phyloP scores from a whole-genome alignment of 1,284 basidiomycete species.

The Tremellales sp. region DNA sequence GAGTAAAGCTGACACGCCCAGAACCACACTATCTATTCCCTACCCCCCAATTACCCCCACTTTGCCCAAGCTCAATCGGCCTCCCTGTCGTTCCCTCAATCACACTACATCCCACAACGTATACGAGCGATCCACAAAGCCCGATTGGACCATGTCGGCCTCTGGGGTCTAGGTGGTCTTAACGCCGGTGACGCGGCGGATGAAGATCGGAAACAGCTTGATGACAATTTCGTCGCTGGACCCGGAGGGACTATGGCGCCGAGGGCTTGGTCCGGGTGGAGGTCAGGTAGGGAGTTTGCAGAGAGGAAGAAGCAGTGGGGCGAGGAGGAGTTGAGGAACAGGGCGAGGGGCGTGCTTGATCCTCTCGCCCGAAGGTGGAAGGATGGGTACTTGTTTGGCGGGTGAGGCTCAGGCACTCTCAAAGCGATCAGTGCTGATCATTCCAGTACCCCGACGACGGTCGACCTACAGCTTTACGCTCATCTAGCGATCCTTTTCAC shows the following conservation, averaged over 20 bases:
- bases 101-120: slow-evolving; percentile 41
- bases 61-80: slow-evolving; percentile 30
- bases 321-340: slow-evolving; percentile 31
- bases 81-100: slow-evolving; percentile 31
- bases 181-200: slow-evolving; percentile 24
- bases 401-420: slow-evolving; percentile 1
- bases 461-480: slow-evolving; percentile 44
- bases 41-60: slow-evolving; percentile 38
- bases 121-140: slow-evolving; percentile 30
- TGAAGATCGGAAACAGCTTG: slow-evolving; percentile 27
- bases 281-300: slow-evolving; percentile 28
- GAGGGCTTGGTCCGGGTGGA: slow-evolving; percentile 35
- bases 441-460: slow-evolving; percentile 32
- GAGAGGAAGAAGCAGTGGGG: slow-evolving; percentile 30
- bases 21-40: slow-evolving; percentile 44
- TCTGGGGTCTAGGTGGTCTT: slow-evolving; percentile 41
- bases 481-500: slow-evolving; percentile 45
- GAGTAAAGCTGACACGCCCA: slow-evolving; percentile 11
- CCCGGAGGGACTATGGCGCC: slow-evolving; percentile 38
- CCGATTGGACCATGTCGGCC: slow-evolving; percentile 33
- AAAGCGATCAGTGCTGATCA: neutral
- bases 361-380: slow-evolving; percentile 31
- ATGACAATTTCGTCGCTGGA: slow-evolving; percentile 30
- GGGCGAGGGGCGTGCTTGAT: slow-evolving; percentile 26
- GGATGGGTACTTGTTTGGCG: slow-evolving; percentile 30